These are phyloP conservation scores for Phytopythium delawarense DNA, from an alignment of 352 stramenopile species.

Conservation along the genomic window DNA sequence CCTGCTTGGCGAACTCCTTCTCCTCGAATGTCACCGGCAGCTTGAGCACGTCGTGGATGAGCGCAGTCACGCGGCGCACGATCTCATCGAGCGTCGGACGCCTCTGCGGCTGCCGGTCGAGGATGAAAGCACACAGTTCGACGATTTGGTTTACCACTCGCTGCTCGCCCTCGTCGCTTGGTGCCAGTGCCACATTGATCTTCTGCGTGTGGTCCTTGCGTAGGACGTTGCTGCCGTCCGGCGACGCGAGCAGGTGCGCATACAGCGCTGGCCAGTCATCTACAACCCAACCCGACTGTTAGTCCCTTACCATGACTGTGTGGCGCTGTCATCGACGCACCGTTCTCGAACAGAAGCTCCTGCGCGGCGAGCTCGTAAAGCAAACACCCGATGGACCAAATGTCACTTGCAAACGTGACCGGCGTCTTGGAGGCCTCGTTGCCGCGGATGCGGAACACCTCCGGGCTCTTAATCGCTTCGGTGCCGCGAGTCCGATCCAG, in stretches of 20 bases:
- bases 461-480: slow-evolving; percentile 73
- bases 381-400: slow-evolving; percentile 71
- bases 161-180: slow-evolving; percentile 26
- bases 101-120: slow-evolving; percentile 17
- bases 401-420: slow-evolving; percentile 47
- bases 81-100: slow-evolving; percentile 25
- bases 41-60: slow-evolving; percentile 26
- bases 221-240: slow-evolving; percentile 23
- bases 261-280: slow-evolving; percentile 65
- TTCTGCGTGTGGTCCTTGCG: slow-evolving; percentile 39
- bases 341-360: slow-evolving; percentile 61
- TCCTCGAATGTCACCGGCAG: slow-evolving; percentile 21
- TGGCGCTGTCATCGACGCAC: slow-evolving; percentile 15
- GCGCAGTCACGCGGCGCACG: slow-evolving; percentile 10
- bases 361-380: slow-evolving; percentile 65
- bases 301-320: neutral
- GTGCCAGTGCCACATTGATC: slow-evolving; percentile 22
- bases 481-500: slow-evolving; percentile 55
- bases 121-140: slow-evolving; percentile 27
- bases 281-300: slow-evolving; percentile 8
- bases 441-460: slow-evolving; percentile 56
- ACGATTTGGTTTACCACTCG: slow-evolving; percentile 21
- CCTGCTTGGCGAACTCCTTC: slow-evolving; percentile 13
- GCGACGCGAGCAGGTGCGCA: slow-evolving; percentile 42
- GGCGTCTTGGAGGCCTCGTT: slow-evolving; percentile 14